Evolutionary conservation across 345 rosid species (phyloP).

Genomic region (Citrus sp.): DNA sequence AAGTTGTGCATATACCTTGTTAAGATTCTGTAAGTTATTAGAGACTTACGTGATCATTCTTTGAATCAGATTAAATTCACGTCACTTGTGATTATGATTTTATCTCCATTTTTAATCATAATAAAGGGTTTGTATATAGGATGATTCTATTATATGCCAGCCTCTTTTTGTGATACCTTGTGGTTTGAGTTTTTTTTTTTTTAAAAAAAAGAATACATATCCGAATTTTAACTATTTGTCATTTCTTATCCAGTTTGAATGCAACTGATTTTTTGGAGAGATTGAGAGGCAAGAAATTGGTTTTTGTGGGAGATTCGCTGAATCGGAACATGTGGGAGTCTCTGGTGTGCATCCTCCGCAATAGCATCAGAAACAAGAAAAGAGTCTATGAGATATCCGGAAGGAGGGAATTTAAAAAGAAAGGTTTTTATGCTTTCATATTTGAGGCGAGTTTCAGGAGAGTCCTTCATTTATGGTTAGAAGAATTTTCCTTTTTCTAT

Average conservation of each 20-base stretch:
- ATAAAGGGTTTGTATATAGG: neutral
- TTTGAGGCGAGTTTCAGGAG: constrained; percentile 57
- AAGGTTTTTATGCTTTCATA: constrained; percentile 75
- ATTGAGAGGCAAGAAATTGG: constrained; percentile 73
- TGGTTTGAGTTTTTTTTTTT: neutral
- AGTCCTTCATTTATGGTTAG: neutral
- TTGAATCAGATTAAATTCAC: neutral
- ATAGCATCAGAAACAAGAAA: constrained; percentile 57
- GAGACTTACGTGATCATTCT: neutral
- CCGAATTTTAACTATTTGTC: neutral
- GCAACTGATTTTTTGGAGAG: constrained; percentile 81
- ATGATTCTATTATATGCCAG: neutral
- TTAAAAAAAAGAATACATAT: neutral
- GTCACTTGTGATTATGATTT: neutral
- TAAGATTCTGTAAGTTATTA: neutral
- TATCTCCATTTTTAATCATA: neutral
- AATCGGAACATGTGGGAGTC: constrained; percentile 97
- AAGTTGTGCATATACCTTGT: neutral
- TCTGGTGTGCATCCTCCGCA: constrained; percentile 75
- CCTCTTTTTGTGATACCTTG: neutral
- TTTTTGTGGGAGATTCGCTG: constrained; percentile 85
- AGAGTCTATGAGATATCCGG: constrained; percentile 75
- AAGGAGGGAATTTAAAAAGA: constrained; percentile 70
- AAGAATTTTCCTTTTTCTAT: neutral
- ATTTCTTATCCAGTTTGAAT: constrained; percentile 48